A percentile compares a stretch with the other conserved stretches of the same genome.
phyloP scores from a whole-genome alignment of 2,329 filamentous ascomycete species.

The Knoxdaviesia capensis region DNA sequence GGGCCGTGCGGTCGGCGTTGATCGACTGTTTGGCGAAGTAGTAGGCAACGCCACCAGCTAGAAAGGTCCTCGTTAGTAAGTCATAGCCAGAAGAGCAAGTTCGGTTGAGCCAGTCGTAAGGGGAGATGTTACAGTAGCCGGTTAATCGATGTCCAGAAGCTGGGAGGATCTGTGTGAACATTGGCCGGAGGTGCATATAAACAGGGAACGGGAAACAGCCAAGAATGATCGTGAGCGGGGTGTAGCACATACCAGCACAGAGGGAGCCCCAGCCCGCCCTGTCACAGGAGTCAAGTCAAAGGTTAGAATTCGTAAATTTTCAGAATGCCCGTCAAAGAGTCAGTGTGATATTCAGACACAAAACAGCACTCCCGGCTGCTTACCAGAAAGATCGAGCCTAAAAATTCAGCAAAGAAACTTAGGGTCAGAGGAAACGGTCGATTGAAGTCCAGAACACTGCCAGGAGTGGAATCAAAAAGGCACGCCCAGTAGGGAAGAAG shows the following conservation, averaged over 20 bases:
- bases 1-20: slow-evolving; percentile 65
- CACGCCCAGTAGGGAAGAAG: too few relatives aligned
- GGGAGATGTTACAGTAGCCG: neutral
- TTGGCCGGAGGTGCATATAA: too few relatives aligned
- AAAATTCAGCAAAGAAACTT: neutral
- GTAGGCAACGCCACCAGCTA: slow-evolving; percentile 80
- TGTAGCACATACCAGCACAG: slow-evolving; percentile 45
- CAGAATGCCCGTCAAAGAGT: neutral
- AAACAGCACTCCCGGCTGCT: neutral
- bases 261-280: slow-evolving; percentile 88
- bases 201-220: too few relatives aligned
- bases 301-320: neutral
- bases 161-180: too few relatives aligned
- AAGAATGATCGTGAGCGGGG: too few relatives aligned
- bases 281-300: slow-evolving; percentile 2
- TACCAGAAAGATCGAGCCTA: slow-evolving; percentile 50
- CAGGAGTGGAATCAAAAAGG: too few relatives aligned
- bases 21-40: slow-evolving; percentile 90
- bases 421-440: neutral
- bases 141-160: too few relatives aligned
- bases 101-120: slow-evolving; percentile 3
- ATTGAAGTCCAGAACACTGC: too few relatives aligned
- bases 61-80: neutral
- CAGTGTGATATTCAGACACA: neutral
- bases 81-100: neutral